phyloP scores from a whole-genome alignment of 1,139 yeast genomes.

The Chernovozyma aurita region DNA sequence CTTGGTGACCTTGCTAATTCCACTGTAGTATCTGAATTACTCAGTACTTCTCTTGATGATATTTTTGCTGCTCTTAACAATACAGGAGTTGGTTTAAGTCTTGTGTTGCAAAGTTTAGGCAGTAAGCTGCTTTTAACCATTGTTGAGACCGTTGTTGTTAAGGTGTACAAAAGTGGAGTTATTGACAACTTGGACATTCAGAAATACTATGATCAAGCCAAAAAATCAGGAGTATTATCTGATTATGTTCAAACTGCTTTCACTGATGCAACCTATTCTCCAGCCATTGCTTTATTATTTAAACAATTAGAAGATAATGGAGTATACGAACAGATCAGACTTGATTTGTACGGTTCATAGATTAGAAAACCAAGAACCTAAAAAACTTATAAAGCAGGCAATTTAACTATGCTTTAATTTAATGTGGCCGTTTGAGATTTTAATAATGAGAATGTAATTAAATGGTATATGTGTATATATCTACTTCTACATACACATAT shows the following conservation, averaged over 20 bases:
- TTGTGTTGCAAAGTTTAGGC: slow-evolving; percentile 24
- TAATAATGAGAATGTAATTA: neutral
- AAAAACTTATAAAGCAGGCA: too few relatives aligned
- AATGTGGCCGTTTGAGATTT: neutral
- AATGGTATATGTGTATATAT: slow-evolving; percentile 1
- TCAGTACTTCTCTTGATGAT: slow-evolving; percentile 20
- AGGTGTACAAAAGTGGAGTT: slow-evolving; percentile 31
- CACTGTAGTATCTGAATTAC: slow-evolving; percentile 22
- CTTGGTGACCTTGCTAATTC: slow-evolving; percentile 28
- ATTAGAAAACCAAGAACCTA: too few relatives aligned
- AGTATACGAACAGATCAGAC: slow-evolving; percentile 26
- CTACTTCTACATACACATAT: too few relatives aligned
- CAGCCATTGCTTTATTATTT: slow-evolving; percentile 30
- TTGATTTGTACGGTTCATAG: slow-evolving; percentile 28
- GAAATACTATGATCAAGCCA: slow-evolving; percentile 18
- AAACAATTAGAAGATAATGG: slow-evolving; percentile 32
- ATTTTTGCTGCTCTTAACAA: slow-evolving; percentile 29
- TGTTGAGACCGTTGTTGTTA: slow-evolving; percentile 19
- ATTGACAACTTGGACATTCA: slow-evolving; percentile 27
- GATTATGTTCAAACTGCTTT: slow-evolving; percentile 23
- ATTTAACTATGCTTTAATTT: neutral
- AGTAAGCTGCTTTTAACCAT: slow-evolving; percentile 20
- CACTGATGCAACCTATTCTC: slow-evolving; percentile 28
- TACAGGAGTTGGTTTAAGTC: slow-evolving; percentile 28
- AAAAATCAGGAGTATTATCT: slow-evolving; percentile 20